Evolutionary conservation across 352 stramenopile genomes (phyloP), one percentile per base, ranked within the genome.

Genomic region (Phytophthora kernoviae): DNA sequence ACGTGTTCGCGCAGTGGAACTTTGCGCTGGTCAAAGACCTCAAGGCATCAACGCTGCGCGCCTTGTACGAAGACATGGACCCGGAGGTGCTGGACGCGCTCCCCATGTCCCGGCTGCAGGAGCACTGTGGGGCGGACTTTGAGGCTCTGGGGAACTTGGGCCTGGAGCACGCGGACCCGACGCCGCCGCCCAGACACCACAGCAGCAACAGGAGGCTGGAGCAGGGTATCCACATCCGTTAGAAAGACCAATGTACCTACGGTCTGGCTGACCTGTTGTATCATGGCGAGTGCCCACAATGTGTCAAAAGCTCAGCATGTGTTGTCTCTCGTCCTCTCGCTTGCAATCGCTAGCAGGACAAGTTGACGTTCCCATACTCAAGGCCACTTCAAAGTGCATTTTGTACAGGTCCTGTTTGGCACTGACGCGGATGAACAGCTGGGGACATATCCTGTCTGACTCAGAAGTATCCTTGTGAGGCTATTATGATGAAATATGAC

Each of bases 181-280:
- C 69, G 37, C 70, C 79, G 1, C 52, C 48, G 8, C 55, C 64
- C 7, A 58, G 67, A 5, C 71, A 80, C 50, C 58, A 70, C 42
- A 67, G 54, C 42, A 67, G 54, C 41, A 66, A 36, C 48, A 70
- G 86, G 46, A 82, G 85, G n/a, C 80, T 87, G 22, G 87, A 96
- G 39, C 83, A 88, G 27, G 87, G 87, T 15, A 96, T 96, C 52
- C 85, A 81, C 57, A 96, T 96, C 55, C 87, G 87, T 40, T 72
- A 91, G 58, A 88, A 74, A 63, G 26, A 17, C 18, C 6, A 30
- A 12, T 18, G 7, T 27, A 21, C 41, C 9, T 20, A 18, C n/a
- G 37, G 17, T 27, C 24, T 27, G 9, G 26, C 48, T 64, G 27
- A 26, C 4, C 30, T 40, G 18, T 57, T 53, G 48, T 43, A 17